Evolutionary conservation across 2,329 filamentous ascomycete genomes (phyloP).

Genomic region (Pseudocercospora musae): DNA sequence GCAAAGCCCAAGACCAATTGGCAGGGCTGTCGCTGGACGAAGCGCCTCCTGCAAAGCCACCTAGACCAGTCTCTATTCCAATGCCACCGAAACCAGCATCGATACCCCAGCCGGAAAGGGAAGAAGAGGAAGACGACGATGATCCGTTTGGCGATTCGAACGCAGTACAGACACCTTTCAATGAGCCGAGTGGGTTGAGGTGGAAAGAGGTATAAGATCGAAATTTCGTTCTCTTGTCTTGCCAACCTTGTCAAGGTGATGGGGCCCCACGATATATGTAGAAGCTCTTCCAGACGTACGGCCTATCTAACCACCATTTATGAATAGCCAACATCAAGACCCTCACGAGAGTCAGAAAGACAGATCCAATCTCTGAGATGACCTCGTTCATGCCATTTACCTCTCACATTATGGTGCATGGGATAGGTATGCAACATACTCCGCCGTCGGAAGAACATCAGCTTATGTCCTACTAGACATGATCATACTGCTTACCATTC

Average conservation of each 20-base stretch:
- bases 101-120: slow-evolving; percentile 35
- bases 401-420: slow-evolving; percentile 17
- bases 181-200: slow-evolving; percentile 27
- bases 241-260: not conserved
- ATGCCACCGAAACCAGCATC: slow-evolving; percentile 35
- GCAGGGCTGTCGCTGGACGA: slow-evolving; percentile 44
- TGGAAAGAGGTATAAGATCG: slow-evolving; percentile 37
- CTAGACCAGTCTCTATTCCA: slow-evolving; percentile 39
- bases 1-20: slow-evolving; percentile 39
- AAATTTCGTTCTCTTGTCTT: not conserved
- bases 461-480: not conserved
- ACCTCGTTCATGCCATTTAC: not conserved
- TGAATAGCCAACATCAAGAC: not conserved
- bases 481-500: slow-evolving; percentile 19
- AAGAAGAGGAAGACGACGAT: slow-evolving; percentile 64
- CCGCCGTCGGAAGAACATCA: slow-evolving; percentile 16
- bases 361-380: not conserved
- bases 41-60: slow-evolving; percentile 48
- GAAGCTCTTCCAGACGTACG: not conserved
- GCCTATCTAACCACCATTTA: not conserved
- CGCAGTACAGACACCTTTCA: slow-evolving; percentile 56
- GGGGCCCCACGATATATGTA: not conserved
- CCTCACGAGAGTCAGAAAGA: not conserved
- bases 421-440: slow-evolving; percentile 26
- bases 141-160: slow-evolving; percentile 85